Evolutionary conservation across 2,329 filamentous ascomycete species (phyloP).

Genomic region (Scolecobasidium constrictum): DNA sequence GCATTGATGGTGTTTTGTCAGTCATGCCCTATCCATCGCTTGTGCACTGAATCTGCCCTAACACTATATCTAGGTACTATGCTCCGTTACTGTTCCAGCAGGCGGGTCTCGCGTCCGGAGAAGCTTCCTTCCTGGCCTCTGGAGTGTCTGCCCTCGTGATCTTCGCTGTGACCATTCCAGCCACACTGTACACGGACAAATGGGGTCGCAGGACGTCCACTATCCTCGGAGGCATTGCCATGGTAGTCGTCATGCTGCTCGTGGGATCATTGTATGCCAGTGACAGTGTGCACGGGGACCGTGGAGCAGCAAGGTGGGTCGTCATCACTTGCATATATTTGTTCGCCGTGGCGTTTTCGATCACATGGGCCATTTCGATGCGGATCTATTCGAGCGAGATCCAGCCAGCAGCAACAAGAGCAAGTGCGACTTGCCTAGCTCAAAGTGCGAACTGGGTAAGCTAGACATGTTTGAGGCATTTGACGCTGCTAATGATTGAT

Average conservation of each 20-base stretch:
- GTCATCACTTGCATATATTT: slow-evolving; percentile 41
- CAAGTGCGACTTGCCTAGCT: slow-evolving; percentile 42
- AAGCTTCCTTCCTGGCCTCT: slow-evolving; percentile 47
- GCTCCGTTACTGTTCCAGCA: slow-evolving; percentile 47
- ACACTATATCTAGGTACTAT: no score
- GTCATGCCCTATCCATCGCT: no score
- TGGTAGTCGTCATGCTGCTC: slow-evolving; percentile 41
- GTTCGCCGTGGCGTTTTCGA: slow-evolving; percentile 36
- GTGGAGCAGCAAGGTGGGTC: slow-evolving; percentile 36
- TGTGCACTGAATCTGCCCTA: no score
- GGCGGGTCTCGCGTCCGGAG: slow-evolving; percentile 40
- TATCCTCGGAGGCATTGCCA: slow-evolving; percentile 41
- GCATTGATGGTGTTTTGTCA: slow-evolving; percentile 50
- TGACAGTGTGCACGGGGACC: slow-evolving; percentile 26
- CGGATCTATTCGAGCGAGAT: slow-evolving; percentile 50
- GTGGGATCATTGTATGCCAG: slow-evolving; percentile 44
- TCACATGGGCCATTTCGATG: slow-evolving; percentile 43
- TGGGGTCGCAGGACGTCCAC: slow-evolving; percentile 44
- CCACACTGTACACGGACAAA: slow-evolving; percentile 40
- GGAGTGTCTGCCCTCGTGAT: slow-evolving; percentile 48
- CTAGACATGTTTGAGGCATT: no score
- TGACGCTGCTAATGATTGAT: slow-evolving; percentile 15
- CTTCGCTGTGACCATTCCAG: slow-evolving; percentile 42
- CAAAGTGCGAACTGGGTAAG: slow-evolving; percentile 43
- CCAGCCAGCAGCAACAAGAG: slow-evolving; percentile 43